Base-by-base conservation (phyloP, 2,329 filamentous ascomycete genomes). In the Ophiosphaerella herpotricha region DNA sequence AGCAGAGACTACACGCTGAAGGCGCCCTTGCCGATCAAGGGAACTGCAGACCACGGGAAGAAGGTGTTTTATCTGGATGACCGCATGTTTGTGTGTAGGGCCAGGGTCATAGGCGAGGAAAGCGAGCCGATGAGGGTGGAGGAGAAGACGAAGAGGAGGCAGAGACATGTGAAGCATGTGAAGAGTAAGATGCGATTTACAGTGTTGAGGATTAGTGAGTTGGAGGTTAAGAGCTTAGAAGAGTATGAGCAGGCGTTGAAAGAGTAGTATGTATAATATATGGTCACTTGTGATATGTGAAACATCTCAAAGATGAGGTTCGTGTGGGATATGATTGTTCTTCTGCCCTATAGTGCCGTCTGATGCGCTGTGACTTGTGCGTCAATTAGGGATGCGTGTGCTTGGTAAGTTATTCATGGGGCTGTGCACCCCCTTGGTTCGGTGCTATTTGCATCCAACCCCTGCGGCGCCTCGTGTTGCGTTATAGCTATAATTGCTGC, bases 131-230 rank as follows among this genome's bases (percentile, higher is more conserved):
- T 82, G 77, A 64, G 78, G 46, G 67, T 81, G 33, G 78, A 76
- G 67, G 78, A 81, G 72, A 82, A 82, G 76, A 83, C 79, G 67
- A 88, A 88, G 73, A 79, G 90, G 68, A 82, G 88, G 68, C 80
- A 83, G 63, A 76, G 85, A 56, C 81, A 83, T 69, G 82, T 84
- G 42, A 90, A 86, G 79, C 85, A 82, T 51, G 88, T 94, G 8
- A 87, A 82, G 78, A 97, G 91, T 80, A 97, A 99, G 82, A 90
- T 96, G 71, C 82, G 84, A 66, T 96, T 89, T 74, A 99, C 94
- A 2, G 84, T 96, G 18, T 70, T 99, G 74, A 82, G 86, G 68
- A 88, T 99, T 57, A 88, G 88, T 69, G 90, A 97, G 75, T 70
- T 97, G 56, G 87, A 83, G 69, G 80, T 96, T 5, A 83, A 79